Conservation (phyloP, 495 filamentous ascomycete species). For the Parathielavia hyrcaniae region DNA sequence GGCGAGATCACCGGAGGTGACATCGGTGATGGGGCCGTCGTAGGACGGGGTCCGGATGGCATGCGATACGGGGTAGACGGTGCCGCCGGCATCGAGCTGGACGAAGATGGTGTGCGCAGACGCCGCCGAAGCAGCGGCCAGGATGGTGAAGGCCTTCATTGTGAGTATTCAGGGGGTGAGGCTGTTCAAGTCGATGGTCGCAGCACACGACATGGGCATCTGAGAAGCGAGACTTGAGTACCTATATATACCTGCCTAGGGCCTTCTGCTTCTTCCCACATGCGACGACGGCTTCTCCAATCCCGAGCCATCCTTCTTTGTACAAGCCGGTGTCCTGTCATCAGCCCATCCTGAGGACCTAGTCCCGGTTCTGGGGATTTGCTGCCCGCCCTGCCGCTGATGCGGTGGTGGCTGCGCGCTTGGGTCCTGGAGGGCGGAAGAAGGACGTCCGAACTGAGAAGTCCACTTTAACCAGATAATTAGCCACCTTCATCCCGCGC, state of each 20-base stretch:
- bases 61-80: conserved; percentile 32
- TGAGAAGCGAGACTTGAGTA: background rate
- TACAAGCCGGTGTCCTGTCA: conserved; percentile 9
- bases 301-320: background rate
- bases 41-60: conserved; percentile 38
- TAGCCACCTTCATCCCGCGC: conserved; percentile 1
- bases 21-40: conserved; percentile 49
- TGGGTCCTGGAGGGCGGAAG: conserved; percentile 14
- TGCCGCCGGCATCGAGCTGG: conserved; percentile 40
- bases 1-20: conserved; percentile 43
- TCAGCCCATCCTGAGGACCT: background rate
- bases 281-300: background rate
- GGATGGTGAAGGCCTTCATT: conserved; percentile 29
- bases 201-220: background rate
- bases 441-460: conserved; percentile 13
- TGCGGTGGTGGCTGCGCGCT: background rate
- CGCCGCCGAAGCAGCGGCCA: conserved; percentile 33
- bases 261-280: background rate
- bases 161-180: background rate
- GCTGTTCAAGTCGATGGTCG: background rate
- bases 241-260: background rate
- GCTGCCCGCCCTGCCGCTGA: background rate
- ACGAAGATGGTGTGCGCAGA: conserved; percentile 53
- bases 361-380: background rate
- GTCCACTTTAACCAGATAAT: conserved; percentile 16